Conservation (phyloP, 1,284 basidiomycete genomes). For the Athelia sp. region DNA sequence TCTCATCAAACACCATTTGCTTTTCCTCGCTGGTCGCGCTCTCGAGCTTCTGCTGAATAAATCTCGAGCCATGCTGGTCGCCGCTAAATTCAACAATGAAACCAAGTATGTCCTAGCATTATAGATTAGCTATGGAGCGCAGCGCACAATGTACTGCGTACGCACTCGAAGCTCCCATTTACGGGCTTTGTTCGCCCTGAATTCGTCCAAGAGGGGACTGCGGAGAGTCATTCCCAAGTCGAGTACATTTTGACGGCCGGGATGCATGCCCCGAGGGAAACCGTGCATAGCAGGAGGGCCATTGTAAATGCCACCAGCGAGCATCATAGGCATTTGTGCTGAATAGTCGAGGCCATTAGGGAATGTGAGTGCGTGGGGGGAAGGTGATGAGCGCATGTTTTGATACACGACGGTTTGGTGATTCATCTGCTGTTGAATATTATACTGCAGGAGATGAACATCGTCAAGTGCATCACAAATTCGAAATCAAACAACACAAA, state of each 20-base stretch:
- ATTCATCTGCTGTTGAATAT: slow-evolving; percentile 44
- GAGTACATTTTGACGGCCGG: slow-evolving; percentile 27
- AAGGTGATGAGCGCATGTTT: slow-evolving; percentile 34
- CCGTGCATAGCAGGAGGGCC: slow-evolving; percentile 28
- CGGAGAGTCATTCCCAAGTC: slow-evolving; percentile 32
- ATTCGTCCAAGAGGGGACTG: slow-evolving; percentile 79
- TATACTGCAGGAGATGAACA: slow-evolving; percentile 38
- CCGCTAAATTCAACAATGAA: slow-evolving; percentile 89
- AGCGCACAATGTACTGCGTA: no score
- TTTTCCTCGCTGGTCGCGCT: slow-evolving; percentile 74
- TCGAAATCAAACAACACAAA: slow-evolving; percentile 23
- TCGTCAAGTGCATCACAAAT: slow-evolving; percentile 9
- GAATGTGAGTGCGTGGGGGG: slow-evolving; percentile 38
- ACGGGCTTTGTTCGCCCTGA: slow-evolving; percentile 73
- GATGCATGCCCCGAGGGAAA: slow-evolving; percentile 35
- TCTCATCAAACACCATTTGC: slow-evolving; percentile 85
- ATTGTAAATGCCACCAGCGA: slow-evolving; percentile 40
- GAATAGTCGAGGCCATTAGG: slow-evolving; percentile 41
- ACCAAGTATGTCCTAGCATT: slow-evolving; percentile 74
- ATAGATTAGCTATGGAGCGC: background rate
- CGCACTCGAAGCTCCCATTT: slow-evolving; percentile 79
- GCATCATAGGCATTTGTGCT: slow-evolving; percentile 41
- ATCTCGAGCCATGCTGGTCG: slow-evolving; percentile 91
- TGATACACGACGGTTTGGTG: slow-evolving; percentile 36
- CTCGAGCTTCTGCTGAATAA: slow-evolving; percentile 86